A percentile compares a stretch with the other conserved stretches of the same genome.
Conservation (phyloP, 306 rosid species). For the Hippophae gyantsensis region DNA sequence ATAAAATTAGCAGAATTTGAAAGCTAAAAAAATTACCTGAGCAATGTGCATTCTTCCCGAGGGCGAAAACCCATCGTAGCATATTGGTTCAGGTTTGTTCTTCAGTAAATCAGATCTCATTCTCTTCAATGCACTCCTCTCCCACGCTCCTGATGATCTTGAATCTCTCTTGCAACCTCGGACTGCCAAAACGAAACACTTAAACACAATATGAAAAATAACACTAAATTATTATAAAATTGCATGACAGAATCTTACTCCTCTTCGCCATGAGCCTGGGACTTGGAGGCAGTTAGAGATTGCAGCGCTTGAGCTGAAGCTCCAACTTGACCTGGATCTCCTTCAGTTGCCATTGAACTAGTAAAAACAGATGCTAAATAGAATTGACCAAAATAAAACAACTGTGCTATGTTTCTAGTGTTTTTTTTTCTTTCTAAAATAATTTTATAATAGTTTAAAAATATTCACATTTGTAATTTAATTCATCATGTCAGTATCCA, state of each 20-base stretch:
- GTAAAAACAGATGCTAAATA: not conserved
- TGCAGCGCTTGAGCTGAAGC: slow-evolving; percentile 21
- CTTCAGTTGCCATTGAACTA: slow-evolving; percentile 24
- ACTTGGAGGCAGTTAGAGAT: slow-evolving; percentile 30
- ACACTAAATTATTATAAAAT: not conserved
- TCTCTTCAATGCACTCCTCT: slow-evolving; percentile 84
- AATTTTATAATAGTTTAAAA: too few relatives aligned
- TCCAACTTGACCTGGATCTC: not conserved
- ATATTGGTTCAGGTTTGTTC: slow-evolving; percentile 59
- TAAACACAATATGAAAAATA: not conserved
- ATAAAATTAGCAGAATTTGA: not conserved
- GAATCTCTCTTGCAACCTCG: slow-evolving; percentile 48
- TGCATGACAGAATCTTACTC: slow-evolving; percentile 16
- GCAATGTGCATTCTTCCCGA: slow-evolving; percentile 96
- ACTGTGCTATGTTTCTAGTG: too few relatives aligned
- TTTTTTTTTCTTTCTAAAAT: too few relatives aligned
- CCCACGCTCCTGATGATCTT: slow-evolving; percentile 55
- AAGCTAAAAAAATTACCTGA: slow-evolving; percentile 38
- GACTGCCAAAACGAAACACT: slow-evolving; percentile 14
- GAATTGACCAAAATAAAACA: too few relatives aligned
- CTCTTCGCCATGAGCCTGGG: slow-evolving; percentile 1
- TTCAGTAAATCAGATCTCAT: slow-evolving; percentile 60
- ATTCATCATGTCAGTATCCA: too few relatives aligned
- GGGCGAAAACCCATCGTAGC: slow-evolving; percentile 90
- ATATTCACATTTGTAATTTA: too few relatives aligned